These are phyloP conservation scores for Radiomyces spectabilis DNA, from an alignment of 192 early-diverging fungal genomes.

Conservation along the genomic window DNA sequence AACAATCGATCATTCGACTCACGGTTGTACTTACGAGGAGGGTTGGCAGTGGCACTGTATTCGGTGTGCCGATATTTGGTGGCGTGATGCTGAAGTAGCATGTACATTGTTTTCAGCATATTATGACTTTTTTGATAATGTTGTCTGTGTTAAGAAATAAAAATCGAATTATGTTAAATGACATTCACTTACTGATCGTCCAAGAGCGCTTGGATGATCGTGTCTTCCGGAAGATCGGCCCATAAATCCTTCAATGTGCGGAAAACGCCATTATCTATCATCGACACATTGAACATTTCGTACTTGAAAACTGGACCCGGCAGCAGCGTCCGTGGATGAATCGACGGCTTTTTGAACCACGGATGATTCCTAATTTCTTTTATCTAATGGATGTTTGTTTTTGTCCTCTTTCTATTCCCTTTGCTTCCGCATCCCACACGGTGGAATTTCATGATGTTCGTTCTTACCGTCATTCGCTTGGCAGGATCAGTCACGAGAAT, in stretches of 20 bases:
- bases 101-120: conserved; percentile 31
- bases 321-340: conserved; percentile 6
- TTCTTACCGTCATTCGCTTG: conserved; percentile 39
- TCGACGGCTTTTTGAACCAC: conserved; percentile 46
- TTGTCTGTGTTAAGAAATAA: neutral
- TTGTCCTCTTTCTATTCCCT: neutral
- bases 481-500: conserved; percentile 32
- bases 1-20: too few relatives aligned
- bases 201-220: conserved; percentile 15
- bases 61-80: conserved; percentile 26
- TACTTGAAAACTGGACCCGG: conserved; percentile 17
- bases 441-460: too few relatives aligned
- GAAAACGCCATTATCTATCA: conserved; percentile 26
- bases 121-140: conserved; percentile 24
- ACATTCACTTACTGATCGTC: conserved; percentile 17
- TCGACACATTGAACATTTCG: conserved; percentile 5
- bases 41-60: too few relatives aligned
- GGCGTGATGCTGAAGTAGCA: conserved; percentile 19
- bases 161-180: neutral
- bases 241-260: conserved; percentile 21
- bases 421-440: too few relatives aligned
- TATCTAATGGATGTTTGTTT: conserved; percentile 28
- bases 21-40: too few relatives aligned
- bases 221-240: conserved; percentile 17
- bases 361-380: conserved; percentile 46